Evolutionary conservation across 257 asterid genomes (phyloP), one percentile per base, ranked within the genome.

Genomic region (Linderniella brevidens): DNA sequence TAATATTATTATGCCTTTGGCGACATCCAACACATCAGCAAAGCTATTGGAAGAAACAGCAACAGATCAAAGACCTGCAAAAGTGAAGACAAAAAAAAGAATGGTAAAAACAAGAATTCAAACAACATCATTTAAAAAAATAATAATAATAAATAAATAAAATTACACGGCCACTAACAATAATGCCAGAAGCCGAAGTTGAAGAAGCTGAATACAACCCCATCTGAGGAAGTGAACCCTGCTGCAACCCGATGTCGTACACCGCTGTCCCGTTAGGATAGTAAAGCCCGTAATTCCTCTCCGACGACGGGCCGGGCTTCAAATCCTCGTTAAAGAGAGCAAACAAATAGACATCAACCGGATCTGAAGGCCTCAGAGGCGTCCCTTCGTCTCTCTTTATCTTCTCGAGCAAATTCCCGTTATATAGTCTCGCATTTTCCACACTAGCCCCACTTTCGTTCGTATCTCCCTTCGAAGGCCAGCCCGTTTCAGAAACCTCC

Each of bases 311-410:
- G 19, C 95, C 97, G 0, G 84, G 75, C 74, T 87, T 87, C 47
- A 78, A 47, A 68, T 87, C 70, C 78, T 83, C 97, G 37, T 87
- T 83, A 53, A 87, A 87, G 8, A 87, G 93, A 0, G 97, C 97
- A 41, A 87, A 87, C 25, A 87, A 78, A 41, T 75, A 80, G 16
- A 83, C 67, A 43, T 87, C 93, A 0, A 87, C 50, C 0, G 93
- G 95, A 35, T 63, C 67, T 0, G 86, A 69, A n/a, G 95, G 95
- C 2, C 60, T 78, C 1, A 71, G 88, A 0, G 97, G 97, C 16
- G 97, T 87, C 17, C 92, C 93, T 62, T 80, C 65, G 46, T 64
- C 63, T 58, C 74, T 64, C 42, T 52, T 57, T 13, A 83, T 64
- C 6, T 83, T 72, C 10, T 56, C 68, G 11, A 87, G 59, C 65